A percentile compares a stretch with the other conserved stretches of the same genome.
Conservation (phyloP, 345 rosid genomes). For the Toxicodendron radicans region DNA sequence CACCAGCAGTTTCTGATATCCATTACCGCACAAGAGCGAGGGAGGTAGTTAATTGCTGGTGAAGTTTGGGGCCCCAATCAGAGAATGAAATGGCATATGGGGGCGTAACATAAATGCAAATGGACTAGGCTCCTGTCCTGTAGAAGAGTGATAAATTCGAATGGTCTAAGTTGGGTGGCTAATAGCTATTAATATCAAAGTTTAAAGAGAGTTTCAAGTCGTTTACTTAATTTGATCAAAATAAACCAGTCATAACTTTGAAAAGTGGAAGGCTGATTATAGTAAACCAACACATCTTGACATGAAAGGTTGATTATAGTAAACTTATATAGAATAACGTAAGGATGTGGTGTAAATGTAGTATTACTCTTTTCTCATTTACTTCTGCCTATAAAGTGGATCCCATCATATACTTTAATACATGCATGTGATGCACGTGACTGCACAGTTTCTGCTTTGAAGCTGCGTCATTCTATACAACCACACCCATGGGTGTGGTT, state of each 20-base stretch:
- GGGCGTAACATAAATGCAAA: not conserved
- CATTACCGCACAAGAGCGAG: constrained; percentile 16
- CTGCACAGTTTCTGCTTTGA: not conserved
- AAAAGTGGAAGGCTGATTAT: not conserved
- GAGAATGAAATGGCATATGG: not conserved
- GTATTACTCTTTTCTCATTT: not conserved
- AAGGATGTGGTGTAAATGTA: too few relatives aligned
- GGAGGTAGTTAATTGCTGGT: not conserved
- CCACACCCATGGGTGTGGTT: not conserved
- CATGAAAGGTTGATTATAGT: too few relatives aligned
- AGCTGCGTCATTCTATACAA: not conserved
- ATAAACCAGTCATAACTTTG: not conserved
- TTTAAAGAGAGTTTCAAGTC: too few relatives aligned
- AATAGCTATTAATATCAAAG: not conserved
- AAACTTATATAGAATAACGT: too few relatives aligned
- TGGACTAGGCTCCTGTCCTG: not conserved
- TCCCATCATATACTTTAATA: not conserved
- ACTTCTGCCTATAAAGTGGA: not conserved
- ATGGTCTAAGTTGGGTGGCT: constrained; percentile 11
- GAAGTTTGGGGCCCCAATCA: not conserved
- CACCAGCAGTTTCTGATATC: constrained; percentile 28
- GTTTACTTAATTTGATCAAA: not conserved
- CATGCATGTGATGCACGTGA: constrained; percentile 9
- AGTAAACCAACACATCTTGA: not conserved
- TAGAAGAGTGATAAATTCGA: too few relatives aligned